phyloP scores from a whole-genome alignment of 2,329 filamentous ascomycete genomes.

The Nakataea oryzae region DNA sequence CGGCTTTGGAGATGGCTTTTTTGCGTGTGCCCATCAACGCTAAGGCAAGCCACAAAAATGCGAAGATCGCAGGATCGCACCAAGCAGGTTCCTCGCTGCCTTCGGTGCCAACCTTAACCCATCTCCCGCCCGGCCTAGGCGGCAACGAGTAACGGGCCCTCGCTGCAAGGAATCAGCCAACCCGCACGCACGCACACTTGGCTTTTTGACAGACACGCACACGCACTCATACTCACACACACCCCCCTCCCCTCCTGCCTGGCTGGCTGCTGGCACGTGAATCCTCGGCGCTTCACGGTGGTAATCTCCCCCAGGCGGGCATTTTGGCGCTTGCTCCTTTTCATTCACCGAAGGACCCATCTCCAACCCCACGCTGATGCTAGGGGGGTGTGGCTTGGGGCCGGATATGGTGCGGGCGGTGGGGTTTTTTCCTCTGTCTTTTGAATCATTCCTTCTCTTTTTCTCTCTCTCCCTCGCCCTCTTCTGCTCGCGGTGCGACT shows the following conservation, averaged over 20 bases:
- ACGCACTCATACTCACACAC: too few relatives aligned
- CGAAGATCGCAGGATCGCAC: neutral
- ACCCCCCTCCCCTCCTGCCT: neutral
- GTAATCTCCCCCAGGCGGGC: neutral
- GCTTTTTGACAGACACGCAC: too few relatives aligned
- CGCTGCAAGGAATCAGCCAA: neutral
- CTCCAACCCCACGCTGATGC: neutral
- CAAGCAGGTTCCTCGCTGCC: neutral
- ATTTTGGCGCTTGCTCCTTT: neutral
- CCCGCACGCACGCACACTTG: too few relatives aligned
- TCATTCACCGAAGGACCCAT: slow-evolving; percentile 1
- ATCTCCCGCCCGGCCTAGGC: neutral
- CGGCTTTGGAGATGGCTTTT: neutral
- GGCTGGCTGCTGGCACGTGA: neutral
- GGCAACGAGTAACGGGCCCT: neutral
- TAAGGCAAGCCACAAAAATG: neutral
- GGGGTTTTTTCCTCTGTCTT: too few relatives aligned
- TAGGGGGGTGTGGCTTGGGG: neutral
- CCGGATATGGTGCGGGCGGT: too few relatives aligned
- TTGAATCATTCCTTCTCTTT: too few relatives aligned
- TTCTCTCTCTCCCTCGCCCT: neutral
- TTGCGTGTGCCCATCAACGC: neutral
- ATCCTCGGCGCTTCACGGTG: neutral
- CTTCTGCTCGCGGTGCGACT: neutral
- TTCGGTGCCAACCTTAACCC: neutral